These are phyloP conservation scores for Agapanthus africanus DNA, from an alignment of 106 monocot genomes.

Conservation along the genomic window DNA sequence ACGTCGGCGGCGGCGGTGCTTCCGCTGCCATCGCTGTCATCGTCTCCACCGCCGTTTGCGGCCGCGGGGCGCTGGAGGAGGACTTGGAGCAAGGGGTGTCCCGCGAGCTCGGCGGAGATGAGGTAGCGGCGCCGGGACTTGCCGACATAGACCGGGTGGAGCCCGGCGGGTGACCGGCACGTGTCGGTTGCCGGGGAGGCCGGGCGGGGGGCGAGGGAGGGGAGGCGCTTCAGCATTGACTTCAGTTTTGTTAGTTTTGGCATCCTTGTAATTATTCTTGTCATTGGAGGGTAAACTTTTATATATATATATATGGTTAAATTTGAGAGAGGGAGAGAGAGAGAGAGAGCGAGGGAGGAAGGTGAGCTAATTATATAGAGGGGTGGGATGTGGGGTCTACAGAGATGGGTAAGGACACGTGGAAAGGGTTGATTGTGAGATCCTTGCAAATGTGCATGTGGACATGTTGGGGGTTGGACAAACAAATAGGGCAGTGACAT, in stretches of 20 bases:
- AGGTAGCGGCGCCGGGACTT: conserved; percentile 57
- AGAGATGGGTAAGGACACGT: background rate
- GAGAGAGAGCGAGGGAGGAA: background rate
- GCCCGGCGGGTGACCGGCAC: conserved; percentile 14
- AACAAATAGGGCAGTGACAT: too few species aligned
- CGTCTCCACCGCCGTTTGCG: background rate
- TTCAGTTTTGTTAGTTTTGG: conserved; percentile 5
- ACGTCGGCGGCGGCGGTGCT: too few species aligned
- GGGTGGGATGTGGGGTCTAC: background rate
- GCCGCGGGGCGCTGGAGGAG: conserved; percentile 29
- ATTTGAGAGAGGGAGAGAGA: too few species aligned
- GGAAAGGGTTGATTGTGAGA: background rate
- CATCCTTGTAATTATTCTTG: background rate
- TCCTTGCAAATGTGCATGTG: too few species aligned
- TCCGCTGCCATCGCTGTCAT: too few species aligned
- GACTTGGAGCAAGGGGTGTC: conserved; percentile 33
- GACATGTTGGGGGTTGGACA: too few species aligned
- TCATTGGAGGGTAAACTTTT: too few species aligned
- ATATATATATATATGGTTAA: too few species aligned
- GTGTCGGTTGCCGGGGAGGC: too few species aligned
- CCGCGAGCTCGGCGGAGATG: conserved; percentile 27
- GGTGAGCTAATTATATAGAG: background rate
- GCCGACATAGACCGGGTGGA: conserved; percentile 56
- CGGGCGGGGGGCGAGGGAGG: background rate
- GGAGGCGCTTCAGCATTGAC: conserved; percentile 6